Percentiles rank a stretch among this genome's conserved stretches.
Conservation (phyloP, 2,329 filamentous ascomycete genomes). For the Meredithiella fracta region DNA sequence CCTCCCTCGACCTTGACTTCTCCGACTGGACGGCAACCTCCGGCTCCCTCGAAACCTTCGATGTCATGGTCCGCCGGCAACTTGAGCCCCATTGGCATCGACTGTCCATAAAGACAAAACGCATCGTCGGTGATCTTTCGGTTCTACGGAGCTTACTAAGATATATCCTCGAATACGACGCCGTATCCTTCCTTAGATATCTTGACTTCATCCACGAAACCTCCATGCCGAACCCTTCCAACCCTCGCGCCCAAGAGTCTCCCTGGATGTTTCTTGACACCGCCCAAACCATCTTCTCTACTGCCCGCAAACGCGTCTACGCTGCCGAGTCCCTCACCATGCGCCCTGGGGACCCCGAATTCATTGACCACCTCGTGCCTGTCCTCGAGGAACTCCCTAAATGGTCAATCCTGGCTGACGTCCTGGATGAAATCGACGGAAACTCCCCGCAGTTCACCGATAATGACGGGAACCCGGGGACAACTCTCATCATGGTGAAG, state of each 20-base stretch:
- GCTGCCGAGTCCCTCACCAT: constrained; percentile 30
- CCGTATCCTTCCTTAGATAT: constrained; percentile 81
- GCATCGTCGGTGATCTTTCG: constrained; percentile 80
- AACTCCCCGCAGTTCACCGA: constrained; percentile 59
- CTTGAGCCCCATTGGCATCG: constrained; percentile 95
- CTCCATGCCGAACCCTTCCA: constrained; percentile 74
- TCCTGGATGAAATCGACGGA: constrained; percentile 87
- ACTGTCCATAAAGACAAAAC: constrained; percentile 83
- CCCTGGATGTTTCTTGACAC: constrained; percentile 95
- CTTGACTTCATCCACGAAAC: constrained; percentile 87
- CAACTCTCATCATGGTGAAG: constrained; percentile 87
- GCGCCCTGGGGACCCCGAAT: constrained; percentile 17
- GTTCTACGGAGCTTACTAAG: constrained; percentile 72
- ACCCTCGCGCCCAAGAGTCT: constrained; percentile 73
- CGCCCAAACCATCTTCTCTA: constrained; percentile 84
- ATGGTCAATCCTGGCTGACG: constrained; percentile 76
- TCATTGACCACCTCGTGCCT: constrained; percentile 50
- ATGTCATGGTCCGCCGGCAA: constrained; percentile 72
- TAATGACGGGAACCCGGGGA: constrained; percentile 55
- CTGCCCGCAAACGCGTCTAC: constrained; percentile 76
- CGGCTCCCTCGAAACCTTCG: constrained; percentile 82
- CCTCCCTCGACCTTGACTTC: constrained; percentile 53
- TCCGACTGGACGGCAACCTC: constrained; percentile 95
- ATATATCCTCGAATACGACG: constrained; percentile 68
- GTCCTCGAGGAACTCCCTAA: constrained; percentile 91